Evolutionary conservation across 495 filamentous ascomycete species (phyloP).

Genomic region (Rostrohypoxylon terebratum): DNA sequence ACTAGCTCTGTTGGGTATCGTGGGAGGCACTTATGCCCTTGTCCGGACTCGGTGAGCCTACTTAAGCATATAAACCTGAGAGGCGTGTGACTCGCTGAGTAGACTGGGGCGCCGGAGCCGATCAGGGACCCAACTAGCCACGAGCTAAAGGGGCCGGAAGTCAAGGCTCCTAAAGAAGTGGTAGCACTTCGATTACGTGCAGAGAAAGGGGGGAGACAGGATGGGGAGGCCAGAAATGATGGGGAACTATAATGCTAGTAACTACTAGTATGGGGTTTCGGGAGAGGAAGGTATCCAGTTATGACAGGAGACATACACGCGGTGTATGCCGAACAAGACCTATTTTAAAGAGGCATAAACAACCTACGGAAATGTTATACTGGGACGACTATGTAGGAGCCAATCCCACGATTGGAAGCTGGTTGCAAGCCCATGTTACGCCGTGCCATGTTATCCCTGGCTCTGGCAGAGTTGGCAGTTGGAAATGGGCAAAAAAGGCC

Average conservation of each 20-base stretch:
- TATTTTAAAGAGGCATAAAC: constrained; percentile 37
- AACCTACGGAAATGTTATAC: constrained; percentile 39
- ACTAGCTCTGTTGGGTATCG: constrained; percentile 22
- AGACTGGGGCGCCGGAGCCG: constrained; percentile 20
- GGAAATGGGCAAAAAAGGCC: constrained; percentile 37
- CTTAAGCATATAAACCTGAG: constrained; percentile 22
- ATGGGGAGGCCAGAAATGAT: not conserved
- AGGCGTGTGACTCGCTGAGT: constrained; percentile 28
- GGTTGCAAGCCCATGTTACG: constrained; percentile 39
- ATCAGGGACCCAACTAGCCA: constrained; percentile 33
- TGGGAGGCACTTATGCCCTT: constrained; percentile 22
- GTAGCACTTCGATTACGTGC: constrained; percentile 8
- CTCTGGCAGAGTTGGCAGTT: constrained; percentile 34
- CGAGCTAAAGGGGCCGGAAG: constrained; percentile 10
- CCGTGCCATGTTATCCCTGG: constrained; percentile 41
- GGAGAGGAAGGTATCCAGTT: constrained; percentile 18
- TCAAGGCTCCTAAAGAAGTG: constrained; percentile 18
- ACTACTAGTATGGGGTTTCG: constrained; percentile 13
- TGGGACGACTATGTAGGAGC: constrained; percentile 27
- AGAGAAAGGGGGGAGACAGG: not conserved
- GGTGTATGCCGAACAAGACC: constrained; percentile 21
- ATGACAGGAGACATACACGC: constrained; percentile 24
- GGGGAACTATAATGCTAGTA: not conserved
- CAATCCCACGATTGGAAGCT: constrained; percentile 44
- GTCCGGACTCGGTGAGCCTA: constrained; percentile 33